Evolutionary conservation across 2,329 filamentous ascomycete genomes (phyloP).

Genomic region (Colletotrichum plurivorum): DNA sequence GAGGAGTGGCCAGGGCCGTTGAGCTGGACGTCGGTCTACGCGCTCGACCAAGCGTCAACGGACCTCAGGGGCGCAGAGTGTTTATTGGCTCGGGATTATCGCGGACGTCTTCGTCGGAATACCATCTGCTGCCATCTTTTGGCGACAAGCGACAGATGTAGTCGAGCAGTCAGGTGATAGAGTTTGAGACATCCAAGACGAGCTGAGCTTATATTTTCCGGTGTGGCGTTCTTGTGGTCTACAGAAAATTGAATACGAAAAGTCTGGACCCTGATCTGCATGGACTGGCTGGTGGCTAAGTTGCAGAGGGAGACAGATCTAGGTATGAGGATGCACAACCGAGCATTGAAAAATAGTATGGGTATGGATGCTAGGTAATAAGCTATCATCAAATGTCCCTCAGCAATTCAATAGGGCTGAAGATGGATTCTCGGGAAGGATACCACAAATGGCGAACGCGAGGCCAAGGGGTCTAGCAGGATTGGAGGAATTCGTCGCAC

Average conservation of each 20-base stretch:
- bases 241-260: too few relatives aligned
- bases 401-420: not conserved
- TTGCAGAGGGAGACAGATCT: too few relatives aligned
- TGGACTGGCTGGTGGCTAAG: too few relatives aligned
- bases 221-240: too few relatives aligned
- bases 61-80: not conserved
- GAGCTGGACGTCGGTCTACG: conserved; percentile 35
- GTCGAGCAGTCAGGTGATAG: too few relatives aligned
- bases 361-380: too few relatives aligned
- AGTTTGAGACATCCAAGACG: too few relatives aligned
- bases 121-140: too few relatives aligned
- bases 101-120: not conserved
- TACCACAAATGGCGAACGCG: conserved; percentile 3
- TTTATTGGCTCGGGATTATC: not conserved
- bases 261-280: too few relatives aligned
- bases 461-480: not conserved
- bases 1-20: conserved; percentile 17
- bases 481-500: not conserved
- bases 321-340: not conserved
- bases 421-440: conserved; percentile 1
- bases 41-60: conserved; percentile 32
- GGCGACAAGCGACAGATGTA: too few relatives aligned
- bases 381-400: not conserved
- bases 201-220: too few relatives aligned
- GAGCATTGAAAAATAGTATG: not conserved